Evolutionary conservation across 805 yeast genomes (phyloP).

Genomic region (Priceomyces fermenticarens): DNA sequence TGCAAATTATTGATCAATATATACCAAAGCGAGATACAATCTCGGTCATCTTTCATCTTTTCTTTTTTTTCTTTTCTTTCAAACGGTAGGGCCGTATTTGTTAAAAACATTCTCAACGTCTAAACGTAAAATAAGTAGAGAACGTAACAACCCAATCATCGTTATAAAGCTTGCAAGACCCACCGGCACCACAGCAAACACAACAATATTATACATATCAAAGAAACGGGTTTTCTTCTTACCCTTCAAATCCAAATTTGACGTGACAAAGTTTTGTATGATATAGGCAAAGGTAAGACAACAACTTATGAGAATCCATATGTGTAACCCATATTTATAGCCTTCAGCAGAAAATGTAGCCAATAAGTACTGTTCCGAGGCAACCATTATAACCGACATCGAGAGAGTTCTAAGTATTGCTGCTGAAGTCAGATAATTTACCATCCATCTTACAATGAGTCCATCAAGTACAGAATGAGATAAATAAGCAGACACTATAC

Average conservation of each 20-base stretch:
- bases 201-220: slow-evolving; percentile 84
- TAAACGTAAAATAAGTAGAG: slow-evolving; percentile 68
- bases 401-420: slow-evolving; percentile 85
- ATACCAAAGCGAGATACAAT: too few relatives aligned
- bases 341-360: slow-evolving; percentile 65
- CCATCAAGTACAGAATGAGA: slow-evolving; percentile 85
- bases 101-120: slow-evolving; percentile 38
- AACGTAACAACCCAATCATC: slow-evolving; percentile 78
- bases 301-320: slow-evolving; percentile 91
- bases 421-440: slow-evolving; percentile 82
- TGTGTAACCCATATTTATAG: slow-evolving; percentile 71
- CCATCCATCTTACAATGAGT: slow-evolving; percentile 90
- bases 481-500: slow-evolving; percentile 80
- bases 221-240: slow-evolving; percentile 59
- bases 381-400: slow-evolving; percentile 69
- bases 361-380: slow-evolving; percentile 65
- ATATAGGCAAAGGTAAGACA: slow-evolving; percentile 76
- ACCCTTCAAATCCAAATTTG: slow-evolving; percentile 57
- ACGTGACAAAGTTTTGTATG: slow-evolving; percentile 83
- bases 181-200: slow-evolving; percentile 97
- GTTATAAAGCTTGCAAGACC: slow-evolving; percentile 93
- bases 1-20: too few relatives aligned
- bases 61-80: too few relatives aligned
- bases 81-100: too few relatives aligned
- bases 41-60: too few relatives aligned